Conservation (phyloP, 805 yeast genomes). For the Metschnikowia kofuensis region DNA sequence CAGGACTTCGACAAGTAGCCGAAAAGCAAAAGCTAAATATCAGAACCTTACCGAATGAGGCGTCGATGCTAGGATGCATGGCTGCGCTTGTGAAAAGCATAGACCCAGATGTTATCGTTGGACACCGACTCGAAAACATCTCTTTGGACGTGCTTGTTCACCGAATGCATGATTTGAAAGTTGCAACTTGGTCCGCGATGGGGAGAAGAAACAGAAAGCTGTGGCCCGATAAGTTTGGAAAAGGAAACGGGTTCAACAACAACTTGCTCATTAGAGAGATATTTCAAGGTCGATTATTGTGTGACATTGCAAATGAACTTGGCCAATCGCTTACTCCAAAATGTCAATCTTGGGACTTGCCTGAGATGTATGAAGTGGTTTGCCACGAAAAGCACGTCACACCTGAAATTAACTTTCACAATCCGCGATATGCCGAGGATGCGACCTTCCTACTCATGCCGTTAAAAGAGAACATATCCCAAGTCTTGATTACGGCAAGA, state of each 20-base stretch:
- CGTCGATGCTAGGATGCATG: conserved; percentile 68
- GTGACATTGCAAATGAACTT: conserved; percentile 92
- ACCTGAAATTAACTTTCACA: conserved; percentile 70
- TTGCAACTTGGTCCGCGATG: conserved; percentile 73
- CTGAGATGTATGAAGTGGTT: conserved; percentile 85
- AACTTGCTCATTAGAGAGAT: conserved; percentile 63
- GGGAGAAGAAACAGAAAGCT: conserved; percentile 77
- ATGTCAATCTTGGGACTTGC: conserved; percentile 91
- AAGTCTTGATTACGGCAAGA: conserved; percentile 69
- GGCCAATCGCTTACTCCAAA: conserved; percentile 89
- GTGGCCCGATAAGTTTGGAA: conserved; percentile 76
- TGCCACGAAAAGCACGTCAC: conserved; percentile 61
- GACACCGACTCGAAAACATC: conserved; percentile 79
- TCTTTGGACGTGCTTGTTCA: conserved; percentile 78
- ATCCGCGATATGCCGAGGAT: conserved; percentile 63
- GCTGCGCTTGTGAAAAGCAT: conserved; percentile 62
- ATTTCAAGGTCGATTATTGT: conserved; percentile 79
- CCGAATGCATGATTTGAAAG: conserved; percentile 70
- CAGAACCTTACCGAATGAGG: conserved; percentile 68
- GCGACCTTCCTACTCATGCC: conserved; percentile 67
- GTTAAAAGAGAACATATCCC: conserved; percentile 61
- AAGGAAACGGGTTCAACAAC: conserved; percentile 47
- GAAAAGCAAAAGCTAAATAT: conserved; percentile 50
- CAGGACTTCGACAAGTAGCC: conserved; percentile 66
- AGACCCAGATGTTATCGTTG: conserved; percentile 92